Base-by-base conservation (phyloP, 441 rosid species). In the Populus trichocarpa region DNA sequence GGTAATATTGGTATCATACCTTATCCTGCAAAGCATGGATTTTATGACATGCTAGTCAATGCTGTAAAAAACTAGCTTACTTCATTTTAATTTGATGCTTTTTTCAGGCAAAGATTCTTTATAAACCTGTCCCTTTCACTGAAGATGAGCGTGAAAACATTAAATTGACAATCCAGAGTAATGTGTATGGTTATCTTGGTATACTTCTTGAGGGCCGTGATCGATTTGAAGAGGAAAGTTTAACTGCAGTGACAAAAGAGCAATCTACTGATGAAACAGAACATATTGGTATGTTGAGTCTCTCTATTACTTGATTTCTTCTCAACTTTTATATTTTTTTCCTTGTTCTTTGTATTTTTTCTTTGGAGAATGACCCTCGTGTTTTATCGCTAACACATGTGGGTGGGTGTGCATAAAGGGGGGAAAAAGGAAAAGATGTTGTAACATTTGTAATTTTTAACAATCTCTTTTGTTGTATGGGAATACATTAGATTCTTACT, bases 201-300 rank as follows among this genome's bases (percentile, higher is more conserved):
- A 85, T 92, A 72, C 93, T 96, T 64, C 93, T 96, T 2, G 98
- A 94, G 88, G 98, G 93, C 9, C 92, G 97, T 42, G 97, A 94
- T 67, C 88, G 87, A 65, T 96, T 94, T 73, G 98, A 93, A 82
- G 97, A 94, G 84, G 97, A 94, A 78, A 82, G 88, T 84, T 86
- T 84, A 84, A 83, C 79, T 80, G 89, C 77, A 81, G 85, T 72
- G 85, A 79, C 82, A 67, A 78, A 79, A 46, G 84, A 79, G 73
- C 83, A 70, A 64, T 77, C 82, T 75, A 78, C 83, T 32, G 75
- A 79, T 70, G 88, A 84, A 69, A 69, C 84, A 57, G 83, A 77
- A 50, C 46, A 80, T 38, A 75, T 72, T 67, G 89, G 95, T 84
- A 86, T 75, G 87, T 80, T 75, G 33, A 65, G 33, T 68, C 70